Evolutionary conservation across 768 basidiomycete genomes (phyloP).

Genomic region (Solioccasus polychromus): DNA sequence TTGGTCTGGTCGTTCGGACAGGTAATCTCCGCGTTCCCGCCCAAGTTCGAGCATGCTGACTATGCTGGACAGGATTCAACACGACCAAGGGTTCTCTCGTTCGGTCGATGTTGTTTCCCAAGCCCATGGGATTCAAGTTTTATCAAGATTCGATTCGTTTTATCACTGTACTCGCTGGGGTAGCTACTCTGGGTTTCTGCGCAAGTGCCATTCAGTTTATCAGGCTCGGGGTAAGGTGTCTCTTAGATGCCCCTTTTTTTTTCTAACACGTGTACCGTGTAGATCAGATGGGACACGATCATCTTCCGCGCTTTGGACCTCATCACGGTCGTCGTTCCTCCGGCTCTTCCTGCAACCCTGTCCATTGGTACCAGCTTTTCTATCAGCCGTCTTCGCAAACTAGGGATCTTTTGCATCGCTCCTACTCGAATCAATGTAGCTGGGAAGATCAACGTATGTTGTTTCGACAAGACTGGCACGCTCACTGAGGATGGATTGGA

Average conservation of each 20-base stretch:
- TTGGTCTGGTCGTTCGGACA: constrained; percentile 84
- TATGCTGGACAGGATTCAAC: constrained; percentile 68
- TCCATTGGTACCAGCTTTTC: constrained; percentile 98
- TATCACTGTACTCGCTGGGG: constrained; percentile 86
- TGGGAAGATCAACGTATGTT: constrained; percentile 95
- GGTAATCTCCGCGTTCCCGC: constrained; percentile 43
- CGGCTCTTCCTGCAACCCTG: constrained; percentile 93
- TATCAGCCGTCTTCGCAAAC: constrained; percentile 79
- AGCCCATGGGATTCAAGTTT: constrained; percentile 98
- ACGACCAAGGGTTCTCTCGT: constrained; percentile 97
- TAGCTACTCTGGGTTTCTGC: constrained; percentile 89
- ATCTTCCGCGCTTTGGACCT: constrained; percentile 89
- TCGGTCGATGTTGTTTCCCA: constrained; percentile 97
- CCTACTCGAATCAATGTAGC: constrained; percentile 93
- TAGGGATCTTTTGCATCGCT: constrained; percentile 93
- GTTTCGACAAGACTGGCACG: constrained; percentile 99
- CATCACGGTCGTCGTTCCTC: constrained; percentile 96
- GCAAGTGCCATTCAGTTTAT: constrained; percentile 92
- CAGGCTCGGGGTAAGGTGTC: constrained; percentile 65
- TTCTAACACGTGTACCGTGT: constrained; percentile 3
- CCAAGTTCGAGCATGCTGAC: constrained; percentile 3
- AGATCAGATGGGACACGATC: constrained; percentile 91
- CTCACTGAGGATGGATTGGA: constrained; percentile 97
- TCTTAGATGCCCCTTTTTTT: neutral
- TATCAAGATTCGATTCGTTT: constrained; percentile 91